These are phyloP conservation scores for Botryotinia globosa DNA, from an alignment of 2,329 filamentous ascomycete genomes.

Conservation along the genomic window DNA sequence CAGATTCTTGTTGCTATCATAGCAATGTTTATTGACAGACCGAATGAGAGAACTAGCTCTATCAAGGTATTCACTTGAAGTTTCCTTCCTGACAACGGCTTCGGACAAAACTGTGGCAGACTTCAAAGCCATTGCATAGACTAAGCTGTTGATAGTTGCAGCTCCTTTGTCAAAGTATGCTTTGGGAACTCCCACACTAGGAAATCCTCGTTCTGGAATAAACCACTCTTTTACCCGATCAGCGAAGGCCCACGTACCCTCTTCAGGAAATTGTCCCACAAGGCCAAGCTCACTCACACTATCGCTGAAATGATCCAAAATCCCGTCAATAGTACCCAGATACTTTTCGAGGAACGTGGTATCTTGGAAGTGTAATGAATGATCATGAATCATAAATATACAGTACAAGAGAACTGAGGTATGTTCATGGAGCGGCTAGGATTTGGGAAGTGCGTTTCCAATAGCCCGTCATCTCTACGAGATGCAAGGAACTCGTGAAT, in stretches of 20 bases:
- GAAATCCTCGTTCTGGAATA: neutral
- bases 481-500: conserved; percentile 25
- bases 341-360: neutral
- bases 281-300: neutral
- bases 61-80: neutral
- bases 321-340: neutral
- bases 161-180: conserved; percentile 5
- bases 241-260: conserved; percentile 7
- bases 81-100: neutral
- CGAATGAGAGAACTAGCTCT: neutral
- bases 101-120: neutral
- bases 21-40: conserved; percentile 1
- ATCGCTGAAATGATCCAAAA: conserved; percentile 1
- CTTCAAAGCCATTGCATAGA: neutral
- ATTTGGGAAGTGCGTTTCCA: conserved; percentile 38
- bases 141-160: conserved; percentile 3
- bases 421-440: neutral
- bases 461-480: conserved; percentile 29
- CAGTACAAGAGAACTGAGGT: neutral
- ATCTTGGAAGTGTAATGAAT: neutral
- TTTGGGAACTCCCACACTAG: conserved; percentile 1
- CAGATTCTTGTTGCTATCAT: neutral
- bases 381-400: conserved; percentile 9
- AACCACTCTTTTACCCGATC: conserved; percentile 12
- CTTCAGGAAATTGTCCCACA: neutral